Evolutionary conservation across 1,284 basidiomycete genomes (phyloP).

Genomic region (Cystobasidium slooffiae): DNA sequence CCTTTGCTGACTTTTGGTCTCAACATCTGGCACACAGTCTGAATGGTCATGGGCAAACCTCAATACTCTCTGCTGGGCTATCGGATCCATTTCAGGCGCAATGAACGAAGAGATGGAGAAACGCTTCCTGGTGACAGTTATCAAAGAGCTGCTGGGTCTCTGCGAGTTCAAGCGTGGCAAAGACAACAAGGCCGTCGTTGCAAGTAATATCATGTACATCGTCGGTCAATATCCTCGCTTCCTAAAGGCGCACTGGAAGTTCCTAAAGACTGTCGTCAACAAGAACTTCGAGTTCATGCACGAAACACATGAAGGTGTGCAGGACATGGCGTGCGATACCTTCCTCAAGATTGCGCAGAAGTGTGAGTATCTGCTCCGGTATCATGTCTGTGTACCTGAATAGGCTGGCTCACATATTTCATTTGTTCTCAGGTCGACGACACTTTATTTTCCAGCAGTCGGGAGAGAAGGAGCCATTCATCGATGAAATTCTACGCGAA

Average conservation of each 20-base stretch:
- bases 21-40: conserved; percentile 65
- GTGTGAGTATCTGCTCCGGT: conserved; percentile 45
- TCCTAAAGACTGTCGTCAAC: conserved; percentile 99
- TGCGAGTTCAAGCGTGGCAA: conserved; percentile 99
- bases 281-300: conserved; percentile 99
- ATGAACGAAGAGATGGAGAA: conserved; percentile 99
- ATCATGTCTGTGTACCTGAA: neutral
- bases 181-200: conserved; percentile 99
- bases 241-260: conserved; percentile 99
- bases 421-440: conserved; percentile 69
- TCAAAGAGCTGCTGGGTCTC: conserved; percentile 91
- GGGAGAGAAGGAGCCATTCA: conserved; percentile 95
- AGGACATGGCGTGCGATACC: conserved; percentile 99
- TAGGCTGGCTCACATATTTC: neutral
- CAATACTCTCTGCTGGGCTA: conserved; percentile 99
- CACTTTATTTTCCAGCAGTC: conserved; percentile 99
- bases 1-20: neutral
- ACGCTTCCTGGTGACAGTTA: conserved; percentile 97
- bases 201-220: conserved; percentile 99
- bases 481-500: conserved; percentile 93
- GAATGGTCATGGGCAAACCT: conserved; percentile 81
- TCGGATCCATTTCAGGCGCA: conserved; percentile 97
- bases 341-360: conserved; percentile 99
- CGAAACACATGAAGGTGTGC: conserved; percentile 99
- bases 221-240: conserved; percentile 99